phyloP scores from a whole-genome alignment of 768 basidiomycete species.

The Hericium rajendrae region DNA sequence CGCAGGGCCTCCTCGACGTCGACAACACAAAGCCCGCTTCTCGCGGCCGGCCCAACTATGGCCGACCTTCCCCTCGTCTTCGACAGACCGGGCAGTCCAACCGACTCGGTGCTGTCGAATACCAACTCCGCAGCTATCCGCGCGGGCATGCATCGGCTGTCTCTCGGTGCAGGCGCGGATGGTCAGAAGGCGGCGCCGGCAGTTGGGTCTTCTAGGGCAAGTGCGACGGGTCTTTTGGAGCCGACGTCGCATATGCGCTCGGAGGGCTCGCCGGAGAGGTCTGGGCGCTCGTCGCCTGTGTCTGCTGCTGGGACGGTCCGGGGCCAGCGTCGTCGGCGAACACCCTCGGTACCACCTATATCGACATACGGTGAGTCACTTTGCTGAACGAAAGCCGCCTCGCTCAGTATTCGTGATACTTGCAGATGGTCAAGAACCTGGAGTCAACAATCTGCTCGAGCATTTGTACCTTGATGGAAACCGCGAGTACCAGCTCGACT shows the following conservation, averaged over 20 bases:
- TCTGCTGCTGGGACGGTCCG: conserved; percentile 50
- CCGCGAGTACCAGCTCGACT: conserved; percentile 80
- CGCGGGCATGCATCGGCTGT: conserved; percentile 45
- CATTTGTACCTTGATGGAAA: conserved; percentile 82
- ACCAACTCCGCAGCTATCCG: conserved; percentile 55
- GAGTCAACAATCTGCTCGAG: conserved; percentile 82
- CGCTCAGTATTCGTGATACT: too few relatives aligned
- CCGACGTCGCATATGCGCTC: conserved; percentile 57
- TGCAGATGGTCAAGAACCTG: conserved; percentile 88
- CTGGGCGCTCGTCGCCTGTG: conserved; percentile 71
- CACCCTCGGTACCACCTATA: conserved; percentile 48
- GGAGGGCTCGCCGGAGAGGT: conserved; percentile 60
- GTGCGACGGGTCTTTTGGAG: conserved; percentile 76
- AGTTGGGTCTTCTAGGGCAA: conserved; percentile 75
- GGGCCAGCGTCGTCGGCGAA: conserved; percentile 35
- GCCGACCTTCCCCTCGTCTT: conserved; percentile 23
- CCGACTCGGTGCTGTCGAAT: conserved; percentile 72
- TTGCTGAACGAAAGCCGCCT: too few relatives aligned
- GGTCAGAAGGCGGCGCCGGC: conserved; percentile 79
- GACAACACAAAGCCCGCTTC: conserved; percentile 11
- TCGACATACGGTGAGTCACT: conserved; percentile 62
- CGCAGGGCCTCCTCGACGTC: conserved; percentile 22
- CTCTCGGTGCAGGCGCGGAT: conserved; percentile 56
- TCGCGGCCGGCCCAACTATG: conserved; percentile 18
- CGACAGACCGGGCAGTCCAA: conserved; percentile 68